A percentile compares a stretch with the other conserved stretches of the same genome.
Conservation (phyloP, 768 basidiomycete species). For the Collybia sordida region DNA sequence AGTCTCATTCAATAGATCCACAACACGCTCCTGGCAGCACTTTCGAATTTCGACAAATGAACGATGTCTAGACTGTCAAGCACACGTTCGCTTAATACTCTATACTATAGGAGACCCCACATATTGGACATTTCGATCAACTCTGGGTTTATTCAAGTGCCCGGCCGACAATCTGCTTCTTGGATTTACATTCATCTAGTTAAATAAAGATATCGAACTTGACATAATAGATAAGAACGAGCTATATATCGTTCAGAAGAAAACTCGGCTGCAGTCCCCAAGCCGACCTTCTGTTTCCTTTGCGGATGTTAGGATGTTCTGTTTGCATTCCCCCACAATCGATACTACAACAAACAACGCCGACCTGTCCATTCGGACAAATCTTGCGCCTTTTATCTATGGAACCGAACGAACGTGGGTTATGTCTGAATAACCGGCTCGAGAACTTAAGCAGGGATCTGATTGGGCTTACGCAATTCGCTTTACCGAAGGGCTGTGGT, state of each 20-base stretch:
- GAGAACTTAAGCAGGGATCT: slow-evolving; percentile 5
- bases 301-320: background rate
- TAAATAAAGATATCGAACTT: background rate
- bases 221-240: background rate
- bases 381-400: slow-evolving; percentile 2
- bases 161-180: too few relatives aligned
- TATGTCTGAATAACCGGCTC: slow-evolving; percentile 13
- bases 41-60: too few relatives aligned
- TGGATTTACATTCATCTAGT: too few relatives aligned
- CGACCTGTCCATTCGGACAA: slow-evolving; percentile 12
- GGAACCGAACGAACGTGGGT: slow-evolving; percentile 3
- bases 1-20: too few relatives aligned
- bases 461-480: background rate
- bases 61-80: too few relatives aligned
- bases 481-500: background rate
- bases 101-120: too few relatives aligned
- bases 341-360: slow-evolving; percentile 13
- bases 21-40: too few relatives aligned
- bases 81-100: too few relatives aligned
- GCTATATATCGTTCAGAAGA: background rate
- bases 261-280: background rate
- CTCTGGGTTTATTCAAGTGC: too few relatives aligned
- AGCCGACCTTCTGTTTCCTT: background rate
- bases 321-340: background rate
- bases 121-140: too few relatives aligned